Evolutionary conservation across 805 yeast genomes (phyloP).

Genomic region (Cyberlindnera japonica): DNA sequence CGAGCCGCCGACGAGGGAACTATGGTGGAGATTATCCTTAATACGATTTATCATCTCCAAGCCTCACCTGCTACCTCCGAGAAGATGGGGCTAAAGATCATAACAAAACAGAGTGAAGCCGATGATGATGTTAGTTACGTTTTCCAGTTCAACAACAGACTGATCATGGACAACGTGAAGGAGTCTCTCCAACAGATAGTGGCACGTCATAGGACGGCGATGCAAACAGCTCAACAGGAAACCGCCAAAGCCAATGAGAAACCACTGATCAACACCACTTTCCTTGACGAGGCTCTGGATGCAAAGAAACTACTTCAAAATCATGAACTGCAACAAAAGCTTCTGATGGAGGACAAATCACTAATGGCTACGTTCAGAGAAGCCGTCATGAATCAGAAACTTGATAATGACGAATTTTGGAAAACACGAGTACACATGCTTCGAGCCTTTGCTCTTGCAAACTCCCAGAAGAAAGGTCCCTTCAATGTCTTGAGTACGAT

Average conservation of each 20-base stretch:
- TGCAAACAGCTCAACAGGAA: conserved; percentile 24
- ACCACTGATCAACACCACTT: conserved; percentile 35
- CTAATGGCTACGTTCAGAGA: conserved; percentile 79
- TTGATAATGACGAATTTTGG: conserved; percentile 87
- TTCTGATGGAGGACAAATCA: conserved; percentile 63
- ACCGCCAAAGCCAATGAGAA: conserved; percentile 20
- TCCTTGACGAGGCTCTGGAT: conserved; percentile 46
- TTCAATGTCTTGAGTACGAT: conserved; percentile 92
- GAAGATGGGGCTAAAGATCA: conserved; percentile 61
- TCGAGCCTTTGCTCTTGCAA: conserved; percentile 81
- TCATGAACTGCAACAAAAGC: conserved; percentile 70
- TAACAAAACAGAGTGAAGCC: conserved; percentile 39
- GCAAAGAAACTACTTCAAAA: conserved; percentile 61
- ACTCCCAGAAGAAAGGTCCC: conserved; percentile 84
- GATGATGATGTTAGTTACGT: conserved; percentile 31
- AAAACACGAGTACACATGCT: conserved; percentile 71
- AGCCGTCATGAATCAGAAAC: conserved; percentile 73
- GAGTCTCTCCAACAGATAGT: conserved; percentile 63
- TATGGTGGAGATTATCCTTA: conserved; percentile 38
- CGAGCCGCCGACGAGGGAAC: conserved; percentile 49
- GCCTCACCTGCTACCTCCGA: conserved; percentile 67
- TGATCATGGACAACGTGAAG: conserved; percentile 73
- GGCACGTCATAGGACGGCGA: conserved; percentile 50
- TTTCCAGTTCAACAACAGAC: conserved; percentile 66
- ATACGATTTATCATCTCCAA: conserved; percentile 48